These are phyloP conservation scores for Saksenaea oblongispora DNA, from an alignment of 371 early-diverging fungal genomes.

Conservation along the genomic window DNA sequence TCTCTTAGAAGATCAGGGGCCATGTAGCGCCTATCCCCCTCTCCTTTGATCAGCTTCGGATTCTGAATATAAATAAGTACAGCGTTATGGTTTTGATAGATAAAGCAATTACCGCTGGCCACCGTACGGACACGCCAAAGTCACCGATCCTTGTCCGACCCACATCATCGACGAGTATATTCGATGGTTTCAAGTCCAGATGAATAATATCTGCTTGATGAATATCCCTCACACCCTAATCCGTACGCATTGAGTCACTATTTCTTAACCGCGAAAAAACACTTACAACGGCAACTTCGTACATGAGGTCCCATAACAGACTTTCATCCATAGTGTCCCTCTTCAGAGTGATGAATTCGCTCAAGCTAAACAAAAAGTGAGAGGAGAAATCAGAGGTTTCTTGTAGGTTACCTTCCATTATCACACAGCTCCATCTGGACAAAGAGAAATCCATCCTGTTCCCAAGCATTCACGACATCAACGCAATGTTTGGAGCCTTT, in stretches of 20 bases:
- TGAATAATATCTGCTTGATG: conserved; percentile 77
- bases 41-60: conserved; percentile 51
- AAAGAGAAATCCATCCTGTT: conserved; percentile 85
- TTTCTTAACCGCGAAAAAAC: not conserved
- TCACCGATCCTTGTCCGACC: conserved; percentile 82
- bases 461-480: conserved; percentile 83
- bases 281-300: conserved; percentile 67
- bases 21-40: conserved; percentile 96
- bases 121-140: conserved; percentile 80
- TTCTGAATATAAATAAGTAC: conserved; percentile 14
- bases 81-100: not conserved
- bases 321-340: conserved; percentile 57
- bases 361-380: conserved; percentile 8
- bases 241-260: no score
- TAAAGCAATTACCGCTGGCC: conserved; percentile 51
- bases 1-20: conserved; percentile 91
- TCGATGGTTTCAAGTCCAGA: conserved; percentile 90
- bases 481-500: conserved; percentile 64
- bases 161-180: conserved; percentile 70
- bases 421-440: conserved; percentile 89
- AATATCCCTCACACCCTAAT: conserved; percentile 67
- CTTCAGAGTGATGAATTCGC: conserved; percentile 23
- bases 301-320: conserved; percentile 77
- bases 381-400: not conserved
- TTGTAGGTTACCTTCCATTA: conserved; percentile 62